Base-by-base conservation (phyloP, 257 asterid genomes). In the Ligustrum vulgare region DNA sequence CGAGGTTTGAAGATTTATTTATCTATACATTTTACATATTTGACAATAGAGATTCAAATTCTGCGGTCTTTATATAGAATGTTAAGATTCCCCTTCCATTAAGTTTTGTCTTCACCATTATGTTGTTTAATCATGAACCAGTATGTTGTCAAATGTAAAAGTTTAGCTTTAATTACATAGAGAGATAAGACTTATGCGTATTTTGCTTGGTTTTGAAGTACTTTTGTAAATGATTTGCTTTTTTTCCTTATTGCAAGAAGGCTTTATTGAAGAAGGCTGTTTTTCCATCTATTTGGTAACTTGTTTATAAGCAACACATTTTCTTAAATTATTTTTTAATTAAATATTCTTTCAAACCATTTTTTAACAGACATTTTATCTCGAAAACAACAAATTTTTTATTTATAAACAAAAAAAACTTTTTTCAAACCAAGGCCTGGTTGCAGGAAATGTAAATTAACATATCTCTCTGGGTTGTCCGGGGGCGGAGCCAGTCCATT, bases 11-110 rank as follows among this genome's bases (percentile, higher is more conserved):
- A 39, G 80, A 11, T 34, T 54, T 41, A 13, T 39, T 79, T 72
- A 25, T 41, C 83, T 76, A 84, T 84, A 75, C 83, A 83, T 74
- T 73, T 43, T 72, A 66, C 78, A 67, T 78, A 63, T 74, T 74
- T 72, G 80, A 79, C 66, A 51, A 64, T 45, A 77, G 70, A 75
- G 75, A 69, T 64, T 51, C 28, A 11, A 10, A 63, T 11, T 56
- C 65, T 67, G 81, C 28, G 4, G 67, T 25, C 54, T 25, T 47
- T 25, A 31, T 51, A 62, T 69, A 66, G 83, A 75, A 69, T 63
- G 70, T 72, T 74, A 60, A n/a, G 67, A 8, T 60, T 25, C 35
- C 35, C 11, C 10, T 60, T 10, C 35, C 67, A 60, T 23, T 23
- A 54, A 54, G 63, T 54, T 47, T 47, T 54, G 63, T 54, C 20